A percentile compares a stretch with the other conserved stretches of the same genome.
Conservation (phyloP, 1,139 yeast species). For the Candida labiduridarum region DNA sequence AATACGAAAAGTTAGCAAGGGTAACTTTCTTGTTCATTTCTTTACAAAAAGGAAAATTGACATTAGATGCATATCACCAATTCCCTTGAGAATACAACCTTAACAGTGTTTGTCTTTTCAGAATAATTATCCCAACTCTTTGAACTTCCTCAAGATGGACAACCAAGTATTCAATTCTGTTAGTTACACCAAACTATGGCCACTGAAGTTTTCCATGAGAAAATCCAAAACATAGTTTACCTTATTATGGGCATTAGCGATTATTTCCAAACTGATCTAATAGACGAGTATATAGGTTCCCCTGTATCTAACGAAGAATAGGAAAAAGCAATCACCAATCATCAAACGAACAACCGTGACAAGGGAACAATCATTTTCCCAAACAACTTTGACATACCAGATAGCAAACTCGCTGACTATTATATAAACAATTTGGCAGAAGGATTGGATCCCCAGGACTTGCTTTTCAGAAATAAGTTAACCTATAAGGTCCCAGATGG, state of each 20-base stretch:
- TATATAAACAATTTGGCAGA: constrained; percentile 1
- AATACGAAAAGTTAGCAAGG: no score
- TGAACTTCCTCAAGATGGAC: not conserved
- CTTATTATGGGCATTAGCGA: not conserved
- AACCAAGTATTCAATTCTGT: not conserved
- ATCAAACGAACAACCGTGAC: not conserved
- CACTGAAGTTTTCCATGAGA: not conserved
- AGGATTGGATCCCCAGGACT: constrained; percentile 4
- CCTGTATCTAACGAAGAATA: not conserved
- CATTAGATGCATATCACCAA: no score
- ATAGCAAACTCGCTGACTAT: not conserved
- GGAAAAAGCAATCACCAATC: not conserved
- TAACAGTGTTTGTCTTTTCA: not conserved
- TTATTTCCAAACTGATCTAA: not conserved
- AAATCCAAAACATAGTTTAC: not conserved
- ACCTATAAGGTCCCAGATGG: not conserved
- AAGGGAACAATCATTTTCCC: constrained; percentile 4
- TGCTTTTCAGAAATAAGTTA: constrained; percentile 1
- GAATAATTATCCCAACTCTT: not conserved
- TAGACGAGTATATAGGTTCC: not conserved
- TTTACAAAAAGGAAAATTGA: no score
- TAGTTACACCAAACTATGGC: not conserved
- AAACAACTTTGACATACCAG: not conserved
- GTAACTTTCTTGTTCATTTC: no score
- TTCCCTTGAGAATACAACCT: not conserved